phyloP scores from a whole-genome alignment of 306 rosid genomes.

The Abrus precatorius region DNA sequence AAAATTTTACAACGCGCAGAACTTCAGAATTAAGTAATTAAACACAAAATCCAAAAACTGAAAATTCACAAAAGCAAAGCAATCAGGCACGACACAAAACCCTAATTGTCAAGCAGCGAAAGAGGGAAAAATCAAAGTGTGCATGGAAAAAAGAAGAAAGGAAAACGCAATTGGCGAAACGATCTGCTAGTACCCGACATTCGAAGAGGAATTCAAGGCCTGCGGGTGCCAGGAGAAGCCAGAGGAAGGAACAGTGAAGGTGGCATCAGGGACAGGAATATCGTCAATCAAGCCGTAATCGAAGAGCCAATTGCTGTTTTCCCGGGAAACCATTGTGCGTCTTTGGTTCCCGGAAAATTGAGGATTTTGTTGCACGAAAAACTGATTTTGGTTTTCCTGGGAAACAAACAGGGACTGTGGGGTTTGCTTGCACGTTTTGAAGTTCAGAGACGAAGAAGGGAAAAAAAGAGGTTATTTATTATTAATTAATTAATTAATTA shows the following conservation, averaged over 20 bases:
- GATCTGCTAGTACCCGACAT: slow-evolving; percentile 64
- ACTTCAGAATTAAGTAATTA: slow-evolving; percentile 31
- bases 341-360: slow-evolving; percentile 51
- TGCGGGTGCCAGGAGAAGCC: slow-evolving; percentile 75
- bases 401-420: slow-evolving; percentile 41
- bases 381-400: slow-evolving; percentile 21
- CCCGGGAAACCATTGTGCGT: slow-evolving; percentile 87
- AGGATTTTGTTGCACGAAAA: slow-evolving; percentile 37
- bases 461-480: neutral
- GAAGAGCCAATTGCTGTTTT: slow-evolving; percentile 83
- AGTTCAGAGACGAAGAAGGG: neutral
- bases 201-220: slow-evolving; percentile 59
- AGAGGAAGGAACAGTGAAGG: slow-evolving; percentile 62
- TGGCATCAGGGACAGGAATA: slow-evolving; percentile 66
- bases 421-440: slow-evolving; percentile 44
- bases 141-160: neutral
- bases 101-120: slow-evolving; percentile 37
- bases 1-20: neutral
- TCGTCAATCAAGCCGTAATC: slow-evolving; percentile 86
- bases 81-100: slow-evolving; percentile 22
- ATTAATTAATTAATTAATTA: neutral
- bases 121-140: neutral
- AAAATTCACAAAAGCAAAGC: slow-evolving; percentile 22
- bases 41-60: neutral
- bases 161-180: slow-evolving; percentile 21